These are phyloP conservation scores for Ascochyta koolunga DNA, from an alignment of 2,329 filamentous ascomycete genomes.

Conservation along the genomic window DNA sequence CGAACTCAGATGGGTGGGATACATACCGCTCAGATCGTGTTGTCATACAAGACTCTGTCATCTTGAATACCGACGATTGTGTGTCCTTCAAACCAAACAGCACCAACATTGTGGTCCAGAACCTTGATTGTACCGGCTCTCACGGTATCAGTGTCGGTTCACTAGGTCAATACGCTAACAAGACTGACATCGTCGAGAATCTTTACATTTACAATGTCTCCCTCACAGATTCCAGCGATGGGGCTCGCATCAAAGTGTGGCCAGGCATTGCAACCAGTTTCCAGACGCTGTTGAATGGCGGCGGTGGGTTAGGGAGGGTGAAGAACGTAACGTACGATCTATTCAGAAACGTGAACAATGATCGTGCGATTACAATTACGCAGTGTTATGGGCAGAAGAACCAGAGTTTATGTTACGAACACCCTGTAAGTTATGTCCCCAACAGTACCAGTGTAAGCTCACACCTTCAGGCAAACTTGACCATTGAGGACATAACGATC, in stretches of 20 bases:
- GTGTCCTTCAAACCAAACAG: conserved; percentile 72
- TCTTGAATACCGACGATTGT: conserved; percentile 63
- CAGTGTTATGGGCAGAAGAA: conserved; percentile 68
- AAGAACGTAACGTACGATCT: conserved; percentile 68
- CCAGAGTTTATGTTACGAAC: conserved; percentile 60
- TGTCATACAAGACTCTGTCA: conserved; percentile 66
- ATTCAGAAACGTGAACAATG: conserved; percentile 63
- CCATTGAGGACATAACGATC: conserved; percentile 55
- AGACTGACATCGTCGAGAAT: conserved; percentile 69
- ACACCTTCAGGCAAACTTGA: conserved; percentile 5
- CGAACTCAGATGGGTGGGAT: conserved; percentile 53
- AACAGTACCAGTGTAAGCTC: conserved; percentile 20
- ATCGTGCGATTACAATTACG: conserved; percentile 64
- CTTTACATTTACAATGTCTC: conserved; percentile 55
- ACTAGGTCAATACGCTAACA: conserved; percentile 66
- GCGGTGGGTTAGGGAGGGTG: conserved; percentile 64
- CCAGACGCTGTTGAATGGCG: conserved; percentile 48
- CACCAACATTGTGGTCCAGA: conserved; percentile 68
- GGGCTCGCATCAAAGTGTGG: conserved; percentile 73
- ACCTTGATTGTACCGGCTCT: conserved; percentile 67
- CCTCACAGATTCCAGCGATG: conserved; percentile 54
- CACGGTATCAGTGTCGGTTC: conserved; percentile 73
- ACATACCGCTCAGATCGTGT: conserved; percentile 64
- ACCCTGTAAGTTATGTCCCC: conserved; percentile 49
- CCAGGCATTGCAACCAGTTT: conserved; percentile 56